These are phyloP conservation scores for Trametes pubescens DNA, from an alignment of 1,284 basidiomycete genomes.

Conservation along the genomic window DNA sequence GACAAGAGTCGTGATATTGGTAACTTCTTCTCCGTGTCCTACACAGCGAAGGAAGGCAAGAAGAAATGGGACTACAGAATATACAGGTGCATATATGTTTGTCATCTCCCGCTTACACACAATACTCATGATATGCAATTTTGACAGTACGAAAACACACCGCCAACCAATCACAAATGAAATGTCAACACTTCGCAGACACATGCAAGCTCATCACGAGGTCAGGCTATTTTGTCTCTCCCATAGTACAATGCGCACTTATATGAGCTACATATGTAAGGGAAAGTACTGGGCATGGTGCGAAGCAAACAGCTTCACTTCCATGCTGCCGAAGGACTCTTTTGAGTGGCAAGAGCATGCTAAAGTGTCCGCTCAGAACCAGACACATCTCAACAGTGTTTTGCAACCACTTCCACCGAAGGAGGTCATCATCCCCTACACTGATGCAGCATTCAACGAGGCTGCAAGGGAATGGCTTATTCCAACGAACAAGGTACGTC, in stretches of 20 bases:
- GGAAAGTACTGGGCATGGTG: not conserved
- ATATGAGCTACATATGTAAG: not conserved
- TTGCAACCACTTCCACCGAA: not conserved
- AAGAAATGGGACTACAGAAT: no score
- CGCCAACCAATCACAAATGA: not conserved
- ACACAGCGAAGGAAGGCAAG: no score
- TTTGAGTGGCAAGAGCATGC: not conserved
- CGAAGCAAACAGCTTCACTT: not conserved
- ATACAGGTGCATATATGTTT: no score
- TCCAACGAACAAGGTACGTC: not conserved
- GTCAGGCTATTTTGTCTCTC: not conserved
- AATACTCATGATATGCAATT: not conserved
- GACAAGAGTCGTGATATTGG: no score
- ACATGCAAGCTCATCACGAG: not conserved
- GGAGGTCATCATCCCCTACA: not conserved
- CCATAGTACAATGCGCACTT: not conserved
- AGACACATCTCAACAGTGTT: not conserved
- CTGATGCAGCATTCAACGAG: not conserved
- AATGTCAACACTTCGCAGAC: not conserved
- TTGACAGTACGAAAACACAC: no score
- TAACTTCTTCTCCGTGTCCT: no score
- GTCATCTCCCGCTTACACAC: no score
- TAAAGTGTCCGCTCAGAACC: not conserved
- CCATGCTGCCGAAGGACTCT: not conserved
- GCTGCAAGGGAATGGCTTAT: not conserved